Evolutionary conservation across 495 filamentous ascomycete species (phyloP).

Genomic region (Aspergillus sparsus): DNA sequence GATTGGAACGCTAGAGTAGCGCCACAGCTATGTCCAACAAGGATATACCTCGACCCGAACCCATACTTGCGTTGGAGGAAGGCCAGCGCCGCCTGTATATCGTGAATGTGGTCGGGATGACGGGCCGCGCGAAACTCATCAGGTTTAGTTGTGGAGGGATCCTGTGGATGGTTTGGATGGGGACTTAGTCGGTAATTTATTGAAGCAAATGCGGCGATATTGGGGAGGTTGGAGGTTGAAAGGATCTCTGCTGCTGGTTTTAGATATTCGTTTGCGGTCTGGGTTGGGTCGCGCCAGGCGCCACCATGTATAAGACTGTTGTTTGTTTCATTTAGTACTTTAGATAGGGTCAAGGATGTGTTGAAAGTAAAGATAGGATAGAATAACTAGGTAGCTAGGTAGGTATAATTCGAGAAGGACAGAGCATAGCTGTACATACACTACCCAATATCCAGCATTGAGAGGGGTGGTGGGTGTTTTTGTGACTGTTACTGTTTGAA

Average conservation of each 20-base stretch:
- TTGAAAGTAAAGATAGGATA: not conserved
- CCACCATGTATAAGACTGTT: conserved; percentile 83
- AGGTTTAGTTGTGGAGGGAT: conserved; percentile 39
- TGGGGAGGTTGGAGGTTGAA: conserved; percentile 24
- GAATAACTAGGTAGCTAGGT: conserved; percentile 1
- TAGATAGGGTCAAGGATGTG: not conserved
- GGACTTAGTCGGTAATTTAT: conserved; percentile 81
- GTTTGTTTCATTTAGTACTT: not conserved
- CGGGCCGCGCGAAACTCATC: conserved; percentile 47
- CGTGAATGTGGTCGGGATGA: conserved; percentile 75
- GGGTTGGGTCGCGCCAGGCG: conserved; percentile 78
- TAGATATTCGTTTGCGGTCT: conserved; percentile 52
- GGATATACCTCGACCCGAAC: conserved; percentile 56
- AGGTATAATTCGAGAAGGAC: conserved; percentile 2
- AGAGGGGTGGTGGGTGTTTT: conserved; percentile 21
- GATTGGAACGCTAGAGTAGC: conserved; percentile 72
- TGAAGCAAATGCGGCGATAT: conserved; percentile 66
- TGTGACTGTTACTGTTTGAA: conserved; percentile 39
- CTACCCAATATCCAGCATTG: conserved; percentile 46
- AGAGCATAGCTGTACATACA: conserved; percentile 30
- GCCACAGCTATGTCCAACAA: conserved; percentile 78
- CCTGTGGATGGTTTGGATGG: conserved; percentile 61
- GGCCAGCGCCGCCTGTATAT: conserved; percentile 62
- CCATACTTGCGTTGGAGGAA: conserved; percentile 60
- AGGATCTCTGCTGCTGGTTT: conserved; percentile 48